phyloP scores from a whole-genome alignment of 2,329 filamentous ascomycete genomes.

The Trichoderma oligosporum region DNA sequence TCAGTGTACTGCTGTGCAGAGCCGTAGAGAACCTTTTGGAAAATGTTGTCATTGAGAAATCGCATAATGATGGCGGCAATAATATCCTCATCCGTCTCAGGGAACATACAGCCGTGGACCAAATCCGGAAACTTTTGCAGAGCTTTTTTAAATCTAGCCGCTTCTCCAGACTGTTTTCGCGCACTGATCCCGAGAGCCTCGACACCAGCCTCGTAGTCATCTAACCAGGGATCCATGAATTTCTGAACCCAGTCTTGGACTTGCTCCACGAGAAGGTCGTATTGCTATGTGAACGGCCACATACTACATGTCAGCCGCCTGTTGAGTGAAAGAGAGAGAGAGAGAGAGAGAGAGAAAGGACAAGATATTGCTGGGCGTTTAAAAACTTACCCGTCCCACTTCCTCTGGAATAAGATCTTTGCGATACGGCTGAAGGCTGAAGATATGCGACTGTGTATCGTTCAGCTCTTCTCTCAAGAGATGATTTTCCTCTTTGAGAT shows the following conservation, averaged over 20 bases:
- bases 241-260: conserved; percentile 37
- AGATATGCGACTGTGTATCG: conserved; percentile 39
- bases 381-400: conserved; percentile 32
- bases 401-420: conserved; percentile 38
- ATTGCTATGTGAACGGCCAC: conserved; percentile 30
- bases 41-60: conserved; percentile 35
- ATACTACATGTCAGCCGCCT: neutral
- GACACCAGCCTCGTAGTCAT: conserved; percentile 27
- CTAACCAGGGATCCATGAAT: conserved; percentile 32
- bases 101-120: conserved; percentile 30
- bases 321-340: neutral
- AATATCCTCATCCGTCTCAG: conserved; percentile 39
- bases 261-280: conserved; percentile 33
- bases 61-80: conserved; percentile 35
- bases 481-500: conserved; percentile 29
- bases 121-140: conserved; percentile 34
- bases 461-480: conserved; percentile 31
- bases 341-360: too few relatives aligned
- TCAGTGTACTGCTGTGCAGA: conserved; percentile 25
- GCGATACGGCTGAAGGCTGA: conserved; percentile 40
- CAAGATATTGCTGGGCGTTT: too few relatives aligned
- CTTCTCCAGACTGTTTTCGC: conserved; percentile 27
- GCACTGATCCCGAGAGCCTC: conserved; percentile 25
- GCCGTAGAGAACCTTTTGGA: conserved; percentile 34
- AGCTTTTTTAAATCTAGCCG: conserved; percentile 27